These are phyloP conservation scores for Funneliformis caledonium DNA, from an alignment of 371 early-diverging fungal genomes.

Conservation along the genomic window DNA sequence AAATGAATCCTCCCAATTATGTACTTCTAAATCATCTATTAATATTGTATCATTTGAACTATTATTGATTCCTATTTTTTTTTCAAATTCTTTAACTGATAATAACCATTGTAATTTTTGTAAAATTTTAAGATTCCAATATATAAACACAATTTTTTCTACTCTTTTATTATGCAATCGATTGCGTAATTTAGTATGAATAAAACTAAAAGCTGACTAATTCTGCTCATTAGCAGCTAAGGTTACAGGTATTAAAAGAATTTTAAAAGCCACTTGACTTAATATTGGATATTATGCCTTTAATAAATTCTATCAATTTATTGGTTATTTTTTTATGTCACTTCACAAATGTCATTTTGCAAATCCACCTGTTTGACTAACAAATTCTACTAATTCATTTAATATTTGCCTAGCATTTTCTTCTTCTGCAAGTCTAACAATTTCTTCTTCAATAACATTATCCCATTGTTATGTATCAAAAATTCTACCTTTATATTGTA, in stretches of 20 bases:
- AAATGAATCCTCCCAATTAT: no score
- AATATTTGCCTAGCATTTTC: neutral
- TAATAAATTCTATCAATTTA: slow-evolving; percentile 2
- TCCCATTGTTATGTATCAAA: neutral
- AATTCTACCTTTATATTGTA: neutral
- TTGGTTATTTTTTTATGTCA: neutral
- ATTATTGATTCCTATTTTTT: no score
- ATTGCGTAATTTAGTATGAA: neutral
- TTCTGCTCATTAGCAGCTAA: neutral
- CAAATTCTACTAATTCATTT: neutral
- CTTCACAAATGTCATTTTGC: neutral
- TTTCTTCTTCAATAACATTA: neutral
- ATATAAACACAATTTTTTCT: neutral
- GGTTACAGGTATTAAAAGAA: neutral
- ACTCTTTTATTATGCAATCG: no score
- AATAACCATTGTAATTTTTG: neutral
- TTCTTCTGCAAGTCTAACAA: neutral
- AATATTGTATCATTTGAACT: no score
- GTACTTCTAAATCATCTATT: no score
- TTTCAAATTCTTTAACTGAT: neutral
- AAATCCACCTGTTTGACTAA: neutral
- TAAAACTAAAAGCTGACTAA: neutral
- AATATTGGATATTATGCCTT: neutral
- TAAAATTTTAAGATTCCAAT: slow-evolving; percentile 1
- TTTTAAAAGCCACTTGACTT: neutral